Base-by-base conservation (phyloP, 345 rosid species). In the Limnanthes douglasii region DNA sequence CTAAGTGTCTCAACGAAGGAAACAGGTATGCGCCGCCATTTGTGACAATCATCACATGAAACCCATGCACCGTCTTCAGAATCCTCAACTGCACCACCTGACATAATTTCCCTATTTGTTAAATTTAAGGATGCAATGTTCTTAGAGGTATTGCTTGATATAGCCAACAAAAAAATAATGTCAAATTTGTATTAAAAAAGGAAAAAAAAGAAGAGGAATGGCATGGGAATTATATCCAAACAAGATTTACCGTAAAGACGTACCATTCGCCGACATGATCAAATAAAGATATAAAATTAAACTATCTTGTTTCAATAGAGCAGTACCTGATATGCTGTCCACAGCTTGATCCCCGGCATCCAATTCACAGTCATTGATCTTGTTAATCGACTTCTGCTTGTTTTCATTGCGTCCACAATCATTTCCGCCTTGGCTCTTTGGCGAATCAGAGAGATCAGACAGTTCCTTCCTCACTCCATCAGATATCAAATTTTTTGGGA, bases 21-120 rank as follows among this genome's bases (percentile, higher is more conserved):
- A 60, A 73, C 77, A 25, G 85, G 73, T 47, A 90, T 84, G 17
- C 93, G 81, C 56, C 98, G 69, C 98, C 98, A 90, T 69, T 90
- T 80, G 35, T 54, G 63, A 53, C 96, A 90, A 52, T 70, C 93
- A 60, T 90, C 98, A 64, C 98, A 90, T 16, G 64, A 69, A 54
- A 84, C 98, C 98, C 98, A 90, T 7, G 98, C 96, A 70, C 51
- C 60, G 42, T 69, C 79, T 1, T 46, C 16, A 29, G 68, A 62
- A 34, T 70, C 65, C 60, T 68, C 70, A 34, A 48, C 43, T 37
- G 50, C 37, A 37, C 33, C 53, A 26, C 53, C 41, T 37, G 66
- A 21, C 37, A 50, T 60, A 23, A 40, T 13, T 30, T 70, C 75
- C 39, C 44, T 41, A 64, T 64, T 61, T 31, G 60, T 39, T 31